Conservation (phyloP, 1,139 yeast species). For the Geotrichum europaeum region DNA sequence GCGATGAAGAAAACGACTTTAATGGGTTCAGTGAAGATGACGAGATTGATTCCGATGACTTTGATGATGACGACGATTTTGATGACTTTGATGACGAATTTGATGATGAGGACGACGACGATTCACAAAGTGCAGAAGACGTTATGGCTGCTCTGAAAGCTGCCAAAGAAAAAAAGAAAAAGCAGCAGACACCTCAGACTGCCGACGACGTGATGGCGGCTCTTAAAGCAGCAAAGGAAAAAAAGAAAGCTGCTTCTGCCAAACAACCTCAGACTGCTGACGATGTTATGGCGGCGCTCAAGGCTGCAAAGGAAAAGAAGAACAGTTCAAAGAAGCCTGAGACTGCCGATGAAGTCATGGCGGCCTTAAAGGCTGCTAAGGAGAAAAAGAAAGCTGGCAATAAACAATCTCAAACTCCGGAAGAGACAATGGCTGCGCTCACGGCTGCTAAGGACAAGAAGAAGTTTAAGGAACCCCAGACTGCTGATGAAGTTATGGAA, state of each 20-base stretch:
- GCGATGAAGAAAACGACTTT: constrained; percentile 12
- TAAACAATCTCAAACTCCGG: constrained; percentile 8
- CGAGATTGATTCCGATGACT: constrained; percentile 69
- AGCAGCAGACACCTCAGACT: constrained; percentile 20
- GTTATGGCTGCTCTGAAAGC: constrained; percentile 43
- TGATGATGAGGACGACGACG: constrained; percentile 37
- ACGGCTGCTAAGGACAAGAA: constrained; percentile 36
- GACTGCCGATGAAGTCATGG: constrained; percentile 33
- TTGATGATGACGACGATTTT: constrained; percentile 48
- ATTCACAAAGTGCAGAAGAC: constrained; percentile 32
- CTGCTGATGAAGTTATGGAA: constrained; percentile 40
- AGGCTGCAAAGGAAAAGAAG: constrained; percentile 34
- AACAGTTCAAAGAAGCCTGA: constrained; percentile 20
- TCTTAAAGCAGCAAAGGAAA: constrained; percentile 38
- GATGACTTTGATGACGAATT: constrained; percentile 74
- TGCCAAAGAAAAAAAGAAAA: constrained; percentile 28
- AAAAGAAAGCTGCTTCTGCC: neutral
- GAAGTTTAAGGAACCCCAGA: constrained; percentile 25
- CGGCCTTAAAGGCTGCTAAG: constrained; percentile 41
- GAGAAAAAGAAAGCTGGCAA: neutral
- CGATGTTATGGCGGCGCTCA: constrained; percentile 42
- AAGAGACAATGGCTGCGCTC: constrained; percentile 39
- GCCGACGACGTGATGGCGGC: constrained; percentile 37
- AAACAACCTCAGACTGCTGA: constrained; percentile 27
- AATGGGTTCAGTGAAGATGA: constrained; percentile 34